phyloP scores from a whole-genome alignment of 352 stramenopile species.

The Phytophthora megakarya region DNA sequence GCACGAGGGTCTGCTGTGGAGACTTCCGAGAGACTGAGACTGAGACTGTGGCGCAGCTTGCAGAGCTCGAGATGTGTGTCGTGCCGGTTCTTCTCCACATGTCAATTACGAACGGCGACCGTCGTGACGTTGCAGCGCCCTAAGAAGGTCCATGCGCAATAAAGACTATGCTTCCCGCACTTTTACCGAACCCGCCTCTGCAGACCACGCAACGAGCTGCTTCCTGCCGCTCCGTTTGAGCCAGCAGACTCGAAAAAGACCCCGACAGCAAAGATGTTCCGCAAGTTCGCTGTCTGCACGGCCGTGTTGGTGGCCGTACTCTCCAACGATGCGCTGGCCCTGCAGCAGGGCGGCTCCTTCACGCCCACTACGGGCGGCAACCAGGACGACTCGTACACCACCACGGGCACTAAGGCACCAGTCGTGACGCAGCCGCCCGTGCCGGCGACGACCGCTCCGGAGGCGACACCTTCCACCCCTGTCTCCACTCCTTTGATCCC shows the following conservation, averaged over 20 bases:
- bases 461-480: constrained; percentile 1
- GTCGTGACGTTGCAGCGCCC: constrained; percentile 26
- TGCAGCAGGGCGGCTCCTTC: constrained; percentile 26
- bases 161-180: constrained; percentile 24
- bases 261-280: constrained; percentile 46
- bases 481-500: constrained; percentile 9
- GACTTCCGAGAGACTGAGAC: too few relatives aligned
- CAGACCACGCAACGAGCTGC: constrained; percentile 20
- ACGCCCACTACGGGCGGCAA: constrained; percentile 14
- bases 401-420: constrained; percentile 19
- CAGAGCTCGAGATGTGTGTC: constrained; percentile 22
- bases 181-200: constrained; percentile 33
- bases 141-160: constrained; percentile 11
- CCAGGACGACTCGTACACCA: constrained; percentile 33
- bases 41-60: too few relatives aligned
- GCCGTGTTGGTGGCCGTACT: constrained; percentile 48
- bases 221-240: constrained; percentile 2
- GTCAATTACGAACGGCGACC: constrained; percentile 29
- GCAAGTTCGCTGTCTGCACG: constrained; percentile 44
- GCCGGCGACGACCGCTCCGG: neutral
- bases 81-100: constrained; percentile 17
- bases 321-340: constrained; percentile 36
- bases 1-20: too few relatives aligned
- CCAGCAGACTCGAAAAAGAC: constrained; percentile 47
- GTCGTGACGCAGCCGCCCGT: constrained; percentile 17